Evolutionary conservation across 2,329 filamentous ascomycete species (phyloP).

Genomic region (Ceratocystis cubensis): DNA sequence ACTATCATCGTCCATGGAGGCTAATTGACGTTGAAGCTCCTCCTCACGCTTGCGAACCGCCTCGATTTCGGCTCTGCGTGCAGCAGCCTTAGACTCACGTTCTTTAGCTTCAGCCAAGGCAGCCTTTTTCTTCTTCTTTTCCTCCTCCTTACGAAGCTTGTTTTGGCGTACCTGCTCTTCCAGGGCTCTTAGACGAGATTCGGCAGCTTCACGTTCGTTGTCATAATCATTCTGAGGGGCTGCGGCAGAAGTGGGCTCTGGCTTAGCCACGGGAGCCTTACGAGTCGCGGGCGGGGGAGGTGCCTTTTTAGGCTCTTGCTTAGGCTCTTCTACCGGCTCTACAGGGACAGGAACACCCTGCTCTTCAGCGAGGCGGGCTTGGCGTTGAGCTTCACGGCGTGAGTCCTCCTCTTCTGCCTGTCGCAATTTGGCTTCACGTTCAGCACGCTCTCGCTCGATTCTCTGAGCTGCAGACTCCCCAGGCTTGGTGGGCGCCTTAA

Average conservation of each 20-base stretch:
- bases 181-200: conserved; percentile 71
- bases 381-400: conserved; percentile 73
- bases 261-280: conserved; percentile 45
- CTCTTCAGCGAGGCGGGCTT: conserved; percentile 70
- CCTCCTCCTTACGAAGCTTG: conserved; percentile 92
- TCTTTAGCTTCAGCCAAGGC: conserved; percentile 76
- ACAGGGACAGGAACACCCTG: conserved; percentile 50
- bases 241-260: conserved; percentile 44
- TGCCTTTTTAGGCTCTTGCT: conserved; percentile 44
- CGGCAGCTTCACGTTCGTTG: conserved; percentile 66
- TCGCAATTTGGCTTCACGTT: conserved; percentile 73
- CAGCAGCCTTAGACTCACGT: conserved; percentile 71
- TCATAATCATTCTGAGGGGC: conserved; percentile 49
- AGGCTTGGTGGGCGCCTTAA: conserved; percentile 68
- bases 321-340: conserved; percentile 33
- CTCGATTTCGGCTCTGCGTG: conserved; percentile 82
- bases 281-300: conserved; percentile 71
- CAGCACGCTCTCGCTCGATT: conserved; percentile 74
- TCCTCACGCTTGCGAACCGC: conserved; percentile 80
- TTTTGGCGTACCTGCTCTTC: conserved; percentile 89
- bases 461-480: conserved; percentile 74
- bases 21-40: conserved; percentile 77
- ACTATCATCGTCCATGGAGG: conserved; percentile 56
- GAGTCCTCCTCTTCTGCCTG: conserved; percentile 92
- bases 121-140: conserved; percentile 84